Evolutionary conservation across 2,329 filamentous ascomycete species (phyloP).

Genomic region (Epichloe coenophiala): DNA sequence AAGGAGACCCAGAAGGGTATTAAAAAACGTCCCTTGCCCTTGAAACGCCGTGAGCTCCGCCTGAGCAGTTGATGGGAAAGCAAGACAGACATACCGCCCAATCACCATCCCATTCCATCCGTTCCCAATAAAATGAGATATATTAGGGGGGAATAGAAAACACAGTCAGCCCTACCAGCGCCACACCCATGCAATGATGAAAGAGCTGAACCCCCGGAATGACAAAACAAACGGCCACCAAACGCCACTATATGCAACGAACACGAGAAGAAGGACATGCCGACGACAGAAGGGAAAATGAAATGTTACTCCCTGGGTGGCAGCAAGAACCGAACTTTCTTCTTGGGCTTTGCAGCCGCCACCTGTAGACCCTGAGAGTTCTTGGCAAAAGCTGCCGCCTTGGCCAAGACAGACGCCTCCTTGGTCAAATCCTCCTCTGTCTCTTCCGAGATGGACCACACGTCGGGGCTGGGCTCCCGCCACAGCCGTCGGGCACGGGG

Average conservation of each 20-base stretch:
- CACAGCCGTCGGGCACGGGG: conserved; percentile 31
- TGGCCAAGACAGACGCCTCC: conserved; percentile 26
- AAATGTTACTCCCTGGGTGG: conserved; percentile 25
- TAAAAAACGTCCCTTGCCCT: not conserved
- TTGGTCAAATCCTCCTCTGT: conserved; percentile 37
- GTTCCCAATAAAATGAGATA: not conserved
- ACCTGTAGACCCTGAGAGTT: conserved; percentile 10
- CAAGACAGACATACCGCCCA: not conserved
- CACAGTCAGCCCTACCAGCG: not conserved
- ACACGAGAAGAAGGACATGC: conserved; percentile 5
- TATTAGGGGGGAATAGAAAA: not conserved
- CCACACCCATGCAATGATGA: not conserved
- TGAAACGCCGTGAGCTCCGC: not conserved
- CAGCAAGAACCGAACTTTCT: conserved; percentile 43
- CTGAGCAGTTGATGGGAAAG: not conserved
- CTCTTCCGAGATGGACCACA: conserved; percentile 48
- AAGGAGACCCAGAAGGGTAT: not conserved
- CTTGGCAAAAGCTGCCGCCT: conserved; percentile 14
- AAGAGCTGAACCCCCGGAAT: not conserved
- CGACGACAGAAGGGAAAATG: not conserved
- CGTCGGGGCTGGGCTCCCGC: conserved; percentile 45
- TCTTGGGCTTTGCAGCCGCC: conserved; percentile 36
- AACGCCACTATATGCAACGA: conserved; percentile 3
- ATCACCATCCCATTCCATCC: not conserved
- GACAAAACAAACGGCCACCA: not conserved